A percentile compares a stretch with the other conserved stretches of the same genome.
Evolutionary conservation across 371 early-diverging fungal genomes (phyloP).

Genomic region (Massospora cicadina): DNA sequence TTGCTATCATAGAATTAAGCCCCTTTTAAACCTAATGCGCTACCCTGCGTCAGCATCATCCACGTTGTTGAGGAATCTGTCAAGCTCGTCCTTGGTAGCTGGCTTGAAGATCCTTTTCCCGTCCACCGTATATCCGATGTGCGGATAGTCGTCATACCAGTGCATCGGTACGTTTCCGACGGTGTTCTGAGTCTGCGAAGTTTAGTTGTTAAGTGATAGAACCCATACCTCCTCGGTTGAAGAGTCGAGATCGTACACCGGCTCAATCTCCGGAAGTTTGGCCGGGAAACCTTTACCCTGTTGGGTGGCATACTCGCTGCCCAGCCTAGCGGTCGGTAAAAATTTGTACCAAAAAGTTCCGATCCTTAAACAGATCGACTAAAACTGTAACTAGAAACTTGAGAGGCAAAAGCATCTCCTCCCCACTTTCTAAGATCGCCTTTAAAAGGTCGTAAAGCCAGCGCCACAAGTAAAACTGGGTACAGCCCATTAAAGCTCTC

Average conservation of each 20-base stretch:
- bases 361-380: too few relatives aligned
- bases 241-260: constrained; percentile 75
- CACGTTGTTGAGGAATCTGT: constrained; percentile 74
- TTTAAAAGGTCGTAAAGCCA: too few relatives aligned
- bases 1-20: too few relatives aligned
- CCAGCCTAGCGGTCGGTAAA: too few relatives aligned
- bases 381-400: too few relatives aligned
- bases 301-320: background rate
- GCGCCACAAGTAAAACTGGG: too few relatives aligned
- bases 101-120: constrained; percentile 81
- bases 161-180: constrained; percentile 89
- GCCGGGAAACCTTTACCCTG: background rate
- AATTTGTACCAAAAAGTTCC: too few relatives aligned
- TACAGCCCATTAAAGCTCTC: too few relatives aligned
- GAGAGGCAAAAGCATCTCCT: too few relatives aligned
- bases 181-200: constrained; percentile 36
- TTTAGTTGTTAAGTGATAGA: background rate
- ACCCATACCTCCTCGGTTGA: constrained; percentile 67
- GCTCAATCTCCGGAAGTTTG: constrained; percentile 59
- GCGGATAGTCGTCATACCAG: constrained; percentile 91
- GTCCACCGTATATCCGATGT: constrained; percentile 88
- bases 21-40: too few relatives aligned
- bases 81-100: constrained; percentile 76
- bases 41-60: constrained; percentile 86
- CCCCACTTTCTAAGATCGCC: too few relatives aligned